Conservation (phyloP, 176 grass and related monocot species). For the Hordeum vulgare region MorexV3_pseudomolecules_assembly NC_058522.1:45201781-45202280, state of each 20-base stretch:
- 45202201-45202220: not conserved
- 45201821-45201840: conserved; percentile 22
- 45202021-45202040: not conserved
- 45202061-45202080: not conserved
- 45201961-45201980: not conserved
- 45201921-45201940: not conserved
- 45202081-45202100: not conserved
- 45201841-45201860: not conserved
- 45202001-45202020: not conserved
- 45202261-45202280: conserved; percentile 13
- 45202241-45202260: not conserved
- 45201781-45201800: conserved; percentile 46
- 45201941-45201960: not conserved
- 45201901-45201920: not conserved
- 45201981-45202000: not conserved
- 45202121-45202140: too few relatives aligned
- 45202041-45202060: not conserved
- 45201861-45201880: not conserved
- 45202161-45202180: not conserved
- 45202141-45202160: not conserved
- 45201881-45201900: not conserved
- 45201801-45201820: conserved; percentile 16
- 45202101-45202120: not conserved
- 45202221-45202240: conserved; percentile 19
- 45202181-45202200: not conserved